Base-by-base conservation (phyloP, 352 stramenopile species). In the Phytophthora parvispora region DNA sequence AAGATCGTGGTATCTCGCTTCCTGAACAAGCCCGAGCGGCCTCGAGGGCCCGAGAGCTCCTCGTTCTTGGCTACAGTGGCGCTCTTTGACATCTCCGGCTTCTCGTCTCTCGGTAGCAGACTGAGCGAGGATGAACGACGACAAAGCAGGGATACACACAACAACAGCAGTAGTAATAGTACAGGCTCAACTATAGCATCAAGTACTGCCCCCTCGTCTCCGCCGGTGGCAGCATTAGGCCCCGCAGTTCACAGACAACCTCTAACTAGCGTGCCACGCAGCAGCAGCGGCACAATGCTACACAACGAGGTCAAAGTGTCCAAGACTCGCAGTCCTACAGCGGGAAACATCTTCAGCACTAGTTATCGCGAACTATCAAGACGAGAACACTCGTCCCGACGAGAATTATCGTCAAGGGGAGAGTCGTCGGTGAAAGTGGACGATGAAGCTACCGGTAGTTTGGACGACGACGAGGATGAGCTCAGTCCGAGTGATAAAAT, bases 31-130 rank as follows among this genome's bases (percentile, higher is more conserved):
- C 81, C 72, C 3, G 74, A 89, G 43, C 79, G 73, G 3, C 78
- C 86, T 10, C 76, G 71, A 22, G 84, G 77, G 10, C 84, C 86
- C 5, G 80, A 85, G 67, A 79, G 72, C 29, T 64, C 48, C 18
- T 68, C 73, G 5, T 93, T 93, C 54, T 72, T 81, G 0, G 87
- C 83, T 0, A 84, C 91, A 5, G 85, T 96, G 12, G 90, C 81
- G 10, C 70, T 97, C 13, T 96, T 97, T 50, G 89, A 97, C 60
- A 94, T 97, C 32, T 94, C 85, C 13, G 91, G 90, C 4, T 97
- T 97, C 67, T 96, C 89, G 0, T 93, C 83, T 6, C 84, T 96
- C 13, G 90, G 87, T 20, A 93, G 89, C 60, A 81, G 81, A 56
- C 82, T 92, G 31, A 87, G 67, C 24, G 84, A 92, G 4, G 84